phyloP scores from a whole-genome alignment of 768 basidiomycete species.

The Collybia nuda region DNA sequence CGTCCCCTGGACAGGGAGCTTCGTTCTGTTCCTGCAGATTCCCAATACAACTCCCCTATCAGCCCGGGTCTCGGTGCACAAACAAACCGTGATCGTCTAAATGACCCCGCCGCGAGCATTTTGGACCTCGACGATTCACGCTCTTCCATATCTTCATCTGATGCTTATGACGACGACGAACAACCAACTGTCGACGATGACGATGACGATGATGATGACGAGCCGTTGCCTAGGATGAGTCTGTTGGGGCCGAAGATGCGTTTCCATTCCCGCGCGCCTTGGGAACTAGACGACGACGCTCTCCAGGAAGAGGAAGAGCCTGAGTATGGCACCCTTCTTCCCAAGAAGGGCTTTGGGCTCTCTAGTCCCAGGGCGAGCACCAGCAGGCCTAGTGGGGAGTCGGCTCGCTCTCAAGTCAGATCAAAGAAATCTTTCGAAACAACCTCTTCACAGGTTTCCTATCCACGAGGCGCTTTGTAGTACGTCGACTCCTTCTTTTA shows the following conservation, averaged over 20 bases:
- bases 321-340: slow-evolving; percentile 32
- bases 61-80: slow-evolving; percentile 9
- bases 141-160: slow-evolving; percentile 31
- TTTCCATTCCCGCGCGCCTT: slow-evolving; percentile 79
- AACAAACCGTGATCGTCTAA: slow-evolving; percentile 35
- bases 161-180: slow-evolving; percentile 25
- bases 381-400: slow-evolving; percentile 66
- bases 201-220: slow-evolving; percentile 45
- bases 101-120: slow-evolving; percentile 50
- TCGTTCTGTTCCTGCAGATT: slow-evolving; percentile 25
- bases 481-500: slow-evolving; percentile 31
- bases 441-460: slow-evolving; percentile 47
- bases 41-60: slow-evolving; percentile 21
- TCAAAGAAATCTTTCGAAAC: slow-evolving; percentile 63
- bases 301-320: slow-evolving; percentile 47
- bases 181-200: slow-evolving; percentile 38
- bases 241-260: slow-evolving; percentile 82
- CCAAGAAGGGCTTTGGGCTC: slow-evolving; percentile 44
- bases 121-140: slow-evolving; percentile 59
- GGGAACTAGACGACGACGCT: slow-evolving; percentile 63
- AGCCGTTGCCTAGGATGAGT: slow-evolving; percentile 56
- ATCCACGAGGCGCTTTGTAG: slow-evolving; percentile 57
- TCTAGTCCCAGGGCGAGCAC: slow-evolving; percentile 42
- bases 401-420: slow-evolving; percentile 48
- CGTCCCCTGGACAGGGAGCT: slow-evolving; percentile 31